Percentiles rank a stretch among this genome's conserved stretches.
Conservation (phyloP, 2,329 filamentous ascomycete species). For the Fusarium beomiforme region DNA sequence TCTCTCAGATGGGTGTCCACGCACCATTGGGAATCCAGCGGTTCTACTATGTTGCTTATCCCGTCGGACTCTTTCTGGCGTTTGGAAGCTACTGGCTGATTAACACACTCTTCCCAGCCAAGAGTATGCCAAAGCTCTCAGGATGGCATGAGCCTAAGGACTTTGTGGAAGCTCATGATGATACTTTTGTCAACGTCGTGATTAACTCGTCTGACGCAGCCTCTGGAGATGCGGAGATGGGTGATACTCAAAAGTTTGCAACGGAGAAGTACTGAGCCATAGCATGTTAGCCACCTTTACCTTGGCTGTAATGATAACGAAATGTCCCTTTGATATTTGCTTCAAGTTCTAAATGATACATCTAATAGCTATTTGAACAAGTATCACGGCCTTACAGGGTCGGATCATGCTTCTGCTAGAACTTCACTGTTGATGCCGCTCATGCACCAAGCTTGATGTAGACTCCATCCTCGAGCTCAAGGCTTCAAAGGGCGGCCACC, state of each 20-base stretch:
- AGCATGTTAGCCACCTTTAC: background rate
- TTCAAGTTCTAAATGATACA: no score
- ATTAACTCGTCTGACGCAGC: background rate
- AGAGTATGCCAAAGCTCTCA: fast-evolving
- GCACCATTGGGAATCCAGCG: background rate
- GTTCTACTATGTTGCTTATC: constrained; percentile 3
- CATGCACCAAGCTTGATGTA: background rate
- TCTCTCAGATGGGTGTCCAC: background rate
- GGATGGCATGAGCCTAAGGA: constrained; percentile 2
- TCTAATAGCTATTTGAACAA: fast-evolving
- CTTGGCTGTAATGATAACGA: fast-evolving
- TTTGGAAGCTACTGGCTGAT: constrained; percentile 6
- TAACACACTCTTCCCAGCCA: background rate
- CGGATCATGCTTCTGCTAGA: fast-evolving
- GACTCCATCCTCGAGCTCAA: background rate
- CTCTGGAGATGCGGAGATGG: background rate
- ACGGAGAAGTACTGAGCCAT: background rate
- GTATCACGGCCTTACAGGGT: fast-evolving
- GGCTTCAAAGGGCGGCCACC: background rate
- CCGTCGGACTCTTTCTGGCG: background rate
- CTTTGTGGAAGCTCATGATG: background rate
- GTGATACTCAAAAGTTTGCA: fast-evolving
- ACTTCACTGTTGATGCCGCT: background rate
- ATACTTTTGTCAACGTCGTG: background rate
- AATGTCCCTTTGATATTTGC: fast-evolving